Evolutionary conservation across 306 rosid species (phyloP), one percentile per base, ranked within the genome.

Genomic region (Rosa lucieae): DNA sequence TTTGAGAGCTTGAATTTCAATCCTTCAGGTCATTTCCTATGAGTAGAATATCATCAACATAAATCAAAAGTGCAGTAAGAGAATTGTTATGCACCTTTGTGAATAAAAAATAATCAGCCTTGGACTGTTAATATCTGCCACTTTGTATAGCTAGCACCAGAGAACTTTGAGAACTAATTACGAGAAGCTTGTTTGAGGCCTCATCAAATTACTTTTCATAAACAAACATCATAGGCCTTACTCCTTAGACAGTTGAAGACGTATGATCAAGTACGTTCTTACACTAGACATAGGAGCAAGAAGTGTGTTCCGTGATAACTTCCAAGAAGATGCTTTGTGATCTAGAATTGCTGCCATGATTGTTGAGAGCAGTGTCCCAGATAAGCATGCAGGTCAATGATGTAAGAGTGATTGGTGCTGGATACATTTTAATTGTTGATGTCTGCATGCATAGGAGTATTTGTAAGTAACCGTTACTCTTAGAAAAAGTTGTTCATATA

Each of bases 341-440:
- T 83, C 84, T 10, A 71, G 15, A 74, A 83, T 49, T 20, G 32
- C 70, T 20, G 74, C 14, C 73, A 79, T 47, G 58, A 83, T 69
- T 14, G 55, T 63, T 47, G 83, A 49, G 76, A 83, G 81, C 4
- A 84, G 3, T 43, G 81, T 56, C 4, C 72, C 76, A 52, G 83
- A 62, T 62, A 79, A 79, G 81, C 29, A 26, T 26, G 29, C 79
- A 62, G 0, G 76, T 63, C 2, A 71, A 9, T 32, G 78, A 43
- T 47, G 84, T 84, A 37, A 76, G 76, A 20, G 71, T 76, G 47
- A 75, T 43, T 3, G 86, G 84, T n/a, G 81, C 84, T 8, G 84
- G 81, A 53, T 63, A 76, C 77, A 52, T 32, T 48, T 79, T 66
- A 6, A 79, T 18, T 71, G 81, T 75, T 26, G 2, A 14, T 9